Base-by-base conservation (phyloP, 164 flowering plant species). In the Amborella trichopoda region DNA sequence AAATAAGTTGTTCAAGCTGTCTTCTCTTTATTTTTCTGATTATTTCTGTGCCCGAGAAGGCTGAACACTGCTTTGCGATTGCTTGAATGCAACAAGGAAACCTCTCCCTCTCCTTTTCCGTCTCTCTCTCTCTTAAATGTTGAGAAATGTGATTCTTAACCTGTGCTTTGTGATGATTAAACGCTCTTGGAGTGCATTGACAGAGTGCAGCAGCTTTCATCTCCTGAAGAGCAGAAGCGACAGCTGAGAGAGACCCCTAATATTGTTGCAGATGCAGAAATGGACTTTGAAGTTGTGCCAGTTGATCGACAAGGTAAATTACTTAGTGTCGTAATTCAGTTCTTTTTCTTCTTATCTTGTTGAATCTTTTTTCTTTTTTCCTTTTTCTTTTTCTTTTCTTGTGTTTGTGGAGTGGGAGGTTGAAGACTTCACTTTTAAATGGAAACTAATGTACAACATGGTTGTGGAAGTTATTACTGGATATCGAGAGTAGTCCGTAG, bases 181-280 rank as follows among this genome's bases (percentile, higher is more conserved):
- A 80, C 71, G 41, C 61, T 70, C 6, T 27, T 26, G 48, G 77
- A 74, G 27, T 69, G 70, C 58, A 39, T 59, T 46, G 77, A 74
- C 18, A 69, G 52, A 41, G 61, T 40, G 48, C 52, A 56, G 41
- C 58, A 63, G 53, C 73, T 80, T 41, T 60, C 74, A 58, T 54
- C 72, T 26, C 53, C 73, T 16, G 12, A 60, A 3, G 81, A 80
- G 49, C 68, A 60, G 52, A 37, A 28, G 27, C 55, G 65, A 10
- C 51, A 74, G 61, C 49, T 80, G 22, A 48, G 45, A 26, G 72
- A 61, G 48, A 54, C 62, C 43, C 82, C 82, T 4, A 53, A 34
- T 44, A 76, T 74, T 28, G 54, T 60, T 40, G 63, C 80, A 20
- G 76, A 70, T 14, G 37, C 17, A 8, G 68, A 63, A 44, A n/a